A percentile compares a stretch with the other conserved stretches of the same genome.
These are phyloP conservation scores for Aspergillus sp. DNA, from an alignment of 2,329 filamentous ascomycete species.

Conservation along the genomic window DNA sequence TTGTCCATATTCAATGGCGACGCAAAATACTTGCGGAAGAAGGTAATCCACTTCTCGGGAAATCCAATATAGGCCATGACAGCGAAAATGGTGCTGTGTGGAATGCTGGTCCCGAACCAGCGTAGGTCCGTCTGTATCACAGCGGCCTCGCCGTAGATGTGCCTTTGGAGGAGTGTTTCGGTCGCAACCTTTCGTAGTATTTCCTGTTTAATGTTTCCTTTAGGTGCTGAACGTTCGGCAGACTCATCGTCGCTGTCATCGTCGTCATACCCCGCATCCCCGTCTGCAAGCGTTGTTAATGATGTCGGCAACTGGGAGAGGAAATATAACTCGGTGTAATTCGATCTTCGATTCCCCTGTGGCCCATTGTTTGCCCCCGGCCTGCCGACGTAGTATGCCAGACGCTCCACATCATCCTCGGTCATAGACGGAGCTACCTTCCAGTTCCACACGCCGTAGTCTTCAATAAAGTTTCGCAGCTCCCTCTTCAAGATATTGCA, in stretches of 20 bases:
- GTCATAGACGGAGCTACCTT: slow-evolving; percentile 6
- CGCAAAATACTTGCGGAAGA: slow-evolving; percentile 48
- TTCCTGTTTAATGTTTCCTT: slow-evolving; percentile 38
- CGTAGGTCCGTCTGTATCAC: slow-evolving; percentile 46
- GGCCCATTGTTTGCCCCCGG: background rate
- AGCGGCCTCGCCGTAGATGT: slow-evolving; percentile 35
- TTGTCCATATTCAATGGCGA: slow-evolving; percentile 46
- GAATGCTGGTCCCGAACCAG: slow-evolving; percentile 45
- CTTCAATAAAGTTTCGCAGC: slow-evolving; percentile 14
- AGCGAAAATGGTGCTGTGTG: slow-evolving; percentile 46
- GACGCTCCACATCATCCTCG: slow-evolving; percentile 25
- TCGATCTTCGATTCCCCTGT: slow-evolving; percentile 13
- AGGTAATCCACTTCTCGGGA: slow-evolving; percentile 42
- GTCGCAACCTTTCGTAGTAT: slow-evolving; percentile 42
- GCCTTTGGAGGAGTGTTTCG: slow-evolving; percentile 36
- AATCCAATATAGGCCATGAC: slow-evolving; percentile 49
- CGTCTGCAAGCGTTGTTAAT: slow-evolving; percentile 20
- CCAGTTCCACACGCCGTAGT: slow-evolving; percentile 15
- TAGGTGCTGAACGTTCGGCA: background rate
- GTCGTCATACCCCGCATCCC: slow-evolving; percentile 26
- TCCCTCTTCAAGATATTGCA: slow-evolving; percentile 27
- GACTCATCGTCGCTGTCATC: slow-evolving; percentile 22
- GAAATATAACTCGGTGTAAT: slow-evolving; percentile 34
- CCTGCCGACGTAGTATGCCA: slow-evolving; percentile 25
- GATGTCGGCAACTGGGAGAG: slow-evolving; percentile 33